phyloP scores from a whole-genome alignment of 1,284 basidiomycete species.

The Trichosporon sp. region DNA sequence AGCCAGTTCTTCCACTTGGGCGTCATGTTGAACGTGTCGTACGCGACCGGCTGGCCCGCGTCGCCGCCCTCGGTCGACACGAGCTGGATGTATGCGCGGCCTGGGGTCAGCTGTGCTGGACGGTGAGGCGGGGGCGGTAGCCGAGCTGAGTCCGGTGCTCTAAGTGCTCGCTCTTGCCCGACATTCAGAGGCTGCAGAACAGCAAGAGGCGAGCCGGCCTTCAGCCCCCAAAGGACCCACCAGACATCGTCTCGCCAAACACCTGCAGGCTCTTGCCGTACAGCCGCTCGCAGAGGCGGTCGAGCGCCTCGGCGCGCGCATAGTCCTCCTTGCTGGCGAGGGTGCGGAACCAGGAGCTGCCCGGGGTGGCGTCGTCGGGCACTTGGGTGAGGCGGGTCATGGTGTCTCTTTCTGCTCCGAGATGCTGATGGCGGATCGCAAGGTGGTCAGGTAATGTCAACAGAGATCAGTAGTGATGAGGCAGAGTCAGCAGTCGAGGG shows the following conservation, averaged over 20 bases:
- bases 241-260: not conserved
- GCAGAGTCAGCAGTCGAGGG: too few species aligned
- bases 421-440: too few species aligned
- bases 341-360: conserved; percentile 2
- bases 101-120: not conserved
- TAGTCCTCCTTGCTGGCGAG: not conserved
- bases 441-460: too few species aligned
- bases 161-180: too few species aligned
- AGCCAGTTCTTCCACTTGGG: conserved; percentile 5
- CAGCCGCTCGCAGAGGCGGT: not conserved
- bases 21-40: conserved; percentile 1
- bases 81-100: not conserved
- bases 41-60: not conserved
- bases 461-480: too few species aligned
- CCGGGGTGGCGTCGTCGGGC: not conserved
- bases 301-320: not conserved
- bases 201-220: not conserved
- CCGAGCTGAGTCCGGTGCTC: too few species aligned
- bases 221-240: not conserved
- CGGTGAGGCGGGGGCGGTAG: too few species aligned
- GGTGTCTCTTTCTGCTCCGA: too few species aligned
- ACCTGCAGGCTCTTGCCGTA: not conserved
- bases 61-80: not conserved
- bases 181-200: too few species aligned
- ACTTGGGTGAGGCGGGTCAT: not conserved